phyloP scores from a whole-genome alignment of 2,329 filamentous ascomycete genomes.

The Xylaria arbuscula region DNA sequence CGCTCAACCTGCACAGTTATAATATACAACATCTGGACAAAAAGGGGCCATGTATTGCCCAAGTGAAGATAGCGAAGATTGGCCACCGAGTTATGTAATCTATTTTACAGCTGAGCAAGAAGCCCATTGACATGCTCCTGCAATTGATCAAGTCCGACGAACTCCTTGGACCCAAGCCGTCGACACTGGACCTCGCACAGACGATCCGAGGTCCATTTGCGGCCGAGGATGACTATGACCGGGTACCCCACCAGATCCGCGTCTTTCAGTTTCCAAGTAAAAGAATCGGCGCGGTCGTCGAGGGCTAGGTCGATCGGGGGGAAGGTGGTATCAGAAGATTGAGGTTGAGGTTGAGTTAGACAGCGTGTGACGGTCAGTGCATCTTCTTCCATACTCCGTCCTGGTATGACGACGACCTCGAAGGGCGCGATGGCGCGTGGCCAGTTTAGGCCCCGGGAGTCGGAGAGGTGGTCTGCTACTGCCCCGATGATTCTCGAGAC shows the following conservation, averaged over 20 bases:
- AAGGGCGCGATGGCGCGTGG: constrained; percentile 87
- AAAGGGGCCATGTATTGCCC: no score
- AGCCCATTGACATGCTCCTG: constrained; percentile 59
- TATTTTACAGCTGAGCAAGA: constrained; percentile 61
- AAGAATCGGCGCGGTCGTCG: constrained; percentile 75
- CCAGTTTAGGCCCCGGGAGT: constrained; percentile 84
- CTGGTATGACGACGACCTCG: constrained; percentile 74
- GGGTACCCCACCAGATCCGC: constrained; percentile 92
- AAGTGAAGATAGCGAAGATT: no score
- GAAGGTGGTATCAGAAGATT: neutral
- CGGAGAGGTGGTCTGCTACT: constrained; percentile 79
- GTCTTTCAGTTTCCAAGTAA: constrained; percentile 90
- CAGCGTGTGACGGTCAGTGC: constrained; percentile 72
- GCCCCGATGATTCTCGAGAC: constrained; percentile 91
- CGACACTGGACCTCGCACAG: constrained; percentile 84
- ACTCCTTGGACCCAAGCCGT: constrained; percentile 69
- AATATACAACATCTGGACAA: no score
- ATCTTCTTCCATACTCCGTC: constrained; percentile 58
- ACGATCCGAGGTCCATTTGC: constrained; percentile 68
- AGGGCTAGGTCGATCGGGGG: constrained; percentile 71
- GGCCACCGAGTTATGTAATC: no score
- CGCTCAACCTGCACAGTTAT: no score
- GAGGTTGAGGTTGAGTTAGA: constrained; percentile 51
- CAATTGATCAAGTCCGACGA: constrained; percentile 64
- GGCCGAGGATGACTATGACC: constrained; percentile 81